A percentile compares a stretch with the other conserved stretches of the same genome.
Conservation (phyloP, 139 green algal species). For the Gonium pectorale region DNA sequence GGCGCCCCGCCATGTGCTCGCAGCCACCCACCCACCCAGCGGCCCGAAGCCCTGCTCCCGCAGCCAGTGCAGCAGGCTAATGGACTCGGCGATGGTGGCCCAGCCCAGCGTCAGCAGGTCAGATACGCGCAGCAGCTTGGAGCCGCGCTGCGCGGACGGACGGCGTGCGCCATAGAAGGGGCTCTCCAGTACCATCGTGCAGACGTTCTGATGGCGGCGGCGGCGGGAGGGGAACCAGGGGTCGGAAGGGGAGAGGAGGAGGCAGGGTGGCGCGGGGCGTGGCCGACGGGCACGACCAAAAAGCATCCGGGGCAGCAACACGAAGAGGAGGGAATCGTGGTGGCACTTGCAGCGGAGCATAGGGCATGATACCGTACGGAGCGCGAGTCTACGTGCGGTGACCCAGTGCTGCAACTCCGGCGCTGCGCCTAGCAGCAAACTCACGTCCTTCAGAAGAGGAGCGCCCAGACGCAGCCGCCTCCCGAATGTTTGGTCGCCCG, state of each 20-base stretch:
- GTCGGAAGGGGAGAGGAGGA: neutral
- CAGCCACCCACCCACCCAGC: conserved; percentile 23
- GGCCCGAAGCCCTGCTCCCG: conserved; percentile 57
- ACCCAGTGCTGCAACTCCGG: no score
- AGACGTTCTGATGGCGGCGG: conserved; percentile 72
- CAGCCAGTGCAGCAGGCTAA: conserved; percentile 81
- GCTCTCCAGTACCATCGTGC: conserved; percentile 80
- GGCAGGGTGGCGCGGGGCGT: no score
- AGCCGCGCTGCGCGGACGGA: conserved; percentile 77
- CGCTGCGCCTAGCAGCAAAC: neutral
- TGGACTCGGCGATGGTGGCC: conserved; percentile 85
- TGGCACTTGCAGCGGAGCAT: no score
- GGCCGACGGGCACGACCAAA: no score
- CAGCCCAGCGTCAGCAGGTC: conserved; percentile 88
- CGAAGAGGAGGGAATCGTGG: no score
- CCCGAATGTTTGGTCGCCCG: conserved; percentile 83
- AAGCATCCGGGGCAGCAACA: no score
- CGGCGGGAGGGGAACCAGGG: neutral
- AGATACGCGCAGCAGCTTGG: conserved; percentile 81
- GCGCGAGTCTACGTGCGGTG: no score
- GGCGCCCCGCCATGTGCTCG: neutral
- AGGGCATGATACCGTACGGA: no score
- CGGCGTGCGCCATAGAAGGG: conserved; percentile 85
- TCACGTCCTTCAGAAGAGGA: conserved; percentile 75
- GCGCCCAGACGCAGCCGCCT: conserved; percentile 70